Conservation (phyloP, 2,329 filamentous ascomycete genomes). For the Apiospora phragmitis region DNA sequence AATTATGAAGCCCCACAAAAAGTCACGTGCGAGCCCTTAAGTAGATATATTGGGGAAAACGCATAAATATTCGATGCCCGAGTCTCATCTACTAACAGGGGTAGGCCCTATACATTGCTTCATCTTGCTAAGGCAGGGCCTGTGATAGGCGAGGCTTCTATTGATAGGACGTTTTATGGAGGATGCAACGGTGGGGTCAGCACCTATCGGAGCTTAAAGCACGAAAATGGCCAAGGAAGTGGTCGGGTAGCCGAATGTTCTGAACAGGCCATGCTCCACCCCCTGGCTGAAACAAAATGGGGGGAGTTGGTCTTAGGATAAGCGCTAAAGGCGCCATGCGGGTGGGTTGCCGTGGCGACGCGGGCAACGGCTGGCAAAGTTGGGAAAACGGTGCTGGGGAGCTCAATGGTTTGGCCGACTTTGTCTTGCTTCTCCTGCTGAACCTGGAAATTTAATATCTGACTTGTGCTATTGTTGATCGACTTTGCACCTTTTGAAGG, state of each 20-base stretch:
- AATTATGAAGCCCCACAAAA: too few relatives aligned
- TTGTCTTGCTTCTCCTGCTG: background rate
- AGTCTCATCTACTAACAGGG: too few relatives aligned
- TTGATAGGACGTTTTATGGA: background rate
- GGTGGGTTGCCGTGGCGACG: background rate
- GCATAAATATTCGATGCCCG: too few relatives aligned
- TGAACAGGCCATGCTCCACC: background rate
- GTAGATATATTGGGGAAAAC: too few relatives aligned
- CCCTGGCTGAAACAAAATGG: background rate
- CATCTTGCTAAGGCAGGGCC: background rate
- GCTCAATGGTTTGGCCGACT: too few relatives aligned
- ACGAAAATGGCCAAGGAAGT: background rate
- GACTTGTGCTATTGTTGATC: conserved; percentile 1
- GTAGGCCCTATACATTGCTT: too few relatives aligned
- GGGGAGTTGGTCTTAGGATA: background rate
- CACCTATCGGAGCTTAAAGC: background rate
- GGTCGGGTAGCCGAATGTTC: background rate
- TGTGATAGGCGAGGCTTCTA: background rate
- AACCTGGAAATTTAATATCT: conserved; percentile 2
- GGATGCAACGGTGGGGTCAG: conserved; percentile 3
- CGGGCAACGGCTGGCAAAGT: background rate
- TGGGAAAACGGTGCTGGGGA: background rate
- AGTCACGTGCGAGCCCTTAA: too few relatives aligned
- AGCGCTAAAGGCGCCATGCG: background rate
- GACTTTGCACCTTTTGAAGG: background rate